Conservation (phyloP, 1,284 basidiomycete species). For the Erythrobasidium hasegawianum region DNA sequence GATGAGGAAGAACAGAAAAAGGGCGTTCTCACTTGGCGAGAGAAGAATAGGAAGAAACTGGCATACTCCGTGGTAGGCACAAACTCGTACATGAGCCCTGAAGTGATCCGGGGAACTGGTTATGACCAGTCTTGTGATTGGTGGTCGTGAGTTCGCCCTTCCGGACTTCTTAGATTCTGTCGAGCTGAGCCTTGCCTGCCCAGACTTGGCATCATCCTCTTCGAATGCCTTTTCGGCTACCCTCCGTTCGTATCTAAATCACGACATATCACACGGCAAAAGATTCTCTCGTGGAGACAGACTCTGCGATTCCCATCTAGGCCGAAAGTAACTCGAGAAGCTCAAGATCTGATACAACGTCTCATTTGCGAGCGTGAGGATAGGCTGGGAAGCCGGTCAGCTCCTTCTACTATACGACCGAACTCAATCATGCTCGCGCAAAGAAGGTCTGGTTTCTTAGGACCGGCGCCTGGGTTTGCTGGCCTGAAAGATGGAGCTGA, state of each 20-base stretch:
- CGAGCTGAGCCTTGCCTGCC: not conserved
- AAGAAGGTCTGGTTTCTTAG: conserved; percentile 68
- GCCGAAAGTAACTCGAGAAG: conserved; percentile 78
- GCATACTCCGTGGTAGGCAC: conserved; percentile 80
- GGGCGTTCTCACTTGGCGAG: conserved; percentile 83
- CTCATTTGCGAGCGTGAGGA: conserved; percentile 92
- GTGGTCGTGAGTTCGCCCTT: conserved; percentile 65
- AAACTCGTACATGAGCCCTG: conserved; percentile 71
- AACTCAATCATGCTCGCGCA: conserved; percentile 70
- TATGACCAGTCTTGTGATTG: conserved; percentile 94
- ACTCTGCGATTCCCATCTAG: conserved; percentile 79
- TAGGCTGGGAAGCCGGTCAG: conserved; percentile 71
- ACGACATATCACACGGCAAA: conserved; percentile 79
- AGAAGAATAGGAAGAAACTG: conserved; percentile 85
- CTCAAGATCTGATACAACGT: conserved; percentile 76
- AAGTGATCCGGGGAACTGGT: conserved; percentile 78
- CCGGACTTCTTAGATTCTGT: not conserved
- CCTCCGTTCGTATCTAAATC: conserved; percentile 67
- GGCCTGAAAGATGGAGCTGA: conserved; percentile 68
- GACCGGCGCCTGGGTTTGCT: conserved; percentile 45
- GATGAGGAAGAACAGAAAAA: conserved; percentile 53
- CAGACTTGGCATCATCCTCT: conserved; percentile 39
- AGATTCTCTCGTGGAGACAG: conserved; percentile 77
- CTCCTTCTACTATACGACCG: conserved; percentile 65
- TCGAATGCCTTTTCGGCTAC: conserved; percentile 58